Evolutionary conservation across 164 flowering plant genomes (phyloP).

Genomic region (Stephania japonica): DNA sequence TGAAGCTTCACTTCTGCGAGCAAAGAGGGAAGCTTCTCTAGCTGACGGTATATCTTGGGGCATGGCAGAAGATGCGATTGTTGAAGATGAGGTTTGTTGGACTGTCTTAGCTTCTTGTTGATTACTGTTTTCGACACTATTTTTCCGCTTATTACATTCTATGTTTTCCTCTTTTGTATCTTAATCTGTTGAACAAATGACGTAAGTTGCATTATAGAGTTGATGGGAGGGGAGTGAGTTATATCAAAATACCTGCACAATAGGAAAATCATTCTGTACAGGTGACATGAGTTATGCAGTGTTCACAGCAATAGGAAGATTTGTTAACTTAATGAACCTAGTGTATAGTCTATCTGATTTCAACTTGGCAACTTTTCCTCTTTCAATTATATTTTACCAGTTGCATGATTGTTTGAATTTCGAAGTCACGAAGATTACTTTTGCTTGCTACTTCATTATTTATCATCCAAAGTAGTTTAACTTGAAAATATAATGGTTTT

Average conservation of each 20-base stretch:
- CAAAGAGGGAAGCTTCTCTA: constrained; percentile 63
- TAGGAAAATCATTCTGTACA: not conserved
- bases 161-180: not conserved
- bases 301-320: not conserved
- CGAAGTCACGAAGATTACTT: too few species aligned
- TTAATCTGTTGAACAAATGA: not conserved
- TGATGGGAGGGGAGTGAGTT: not conserved
- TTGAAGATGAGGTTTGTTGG: constrained; percentile 74
- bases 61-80: constrained; percentile 91
- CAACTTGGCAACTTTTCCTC: not conserved
- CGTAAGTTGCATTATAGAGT: not conserved
- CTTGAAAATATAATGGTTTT: not conserved
- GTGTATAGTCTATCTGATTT: not conserved
- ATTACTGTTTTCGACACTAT: not conserved
- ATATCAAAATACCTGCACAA: not conserved
- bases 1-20: constrained; percentile 87
- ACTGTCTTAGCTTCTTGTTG: not conserved
- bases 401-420: not conserved
- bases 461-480: not conserved
- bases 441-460: not conserved
- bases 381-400: not conserved
- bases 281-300: not conserved
- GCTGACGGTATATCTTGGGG: constrained; percentile 98
- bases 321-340: not conserved
- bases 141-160: not conserved